These are phyloP conservation scores for sweet orange (Citrus sinensis) DNA, from an alignment of 345 rosid species.

Conservation along the genomic window DNA sequence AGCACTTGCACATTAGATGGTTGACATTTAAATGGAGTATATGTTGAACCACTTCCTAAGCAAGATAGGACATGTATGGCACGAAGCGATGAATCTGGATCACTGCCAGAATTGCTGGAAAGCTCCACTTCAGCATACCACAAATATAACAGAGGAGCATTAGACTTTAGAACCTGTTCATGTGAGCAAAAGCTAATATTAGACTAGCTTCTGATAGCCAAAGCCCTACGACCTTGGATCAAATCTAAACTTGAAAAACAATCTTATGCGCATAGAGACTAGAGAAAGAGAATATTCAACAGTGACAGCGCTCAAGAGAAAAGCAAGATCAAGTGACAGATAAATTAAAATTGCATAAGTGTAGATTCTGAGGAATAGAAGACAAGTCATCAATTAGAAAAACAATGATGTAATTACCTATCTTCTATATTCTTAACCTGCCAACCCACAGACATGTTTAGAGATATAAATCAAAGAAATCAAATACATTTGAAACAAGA, in stretches of 20 bases:
- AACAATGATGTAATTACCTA: neutral
- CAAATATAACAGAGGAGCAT: conserved; percentile 61
- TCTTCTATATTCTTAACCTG: neutral
- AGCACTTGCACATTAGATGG: conserved; percentile 77
- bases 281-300: neutral
- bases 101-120: conserved; percentile 26
- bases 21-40: conserved; percentile 57
- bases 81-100: conserved; percentile 50
- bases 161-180: conserved; percentile 64
- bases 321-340: neutral
- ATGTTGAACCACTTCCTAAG: conserved; percentile 68
- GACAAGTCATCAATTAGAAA: neutral
- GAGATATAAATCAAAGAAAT: neutral
- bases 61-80: conserved; percentile 71
- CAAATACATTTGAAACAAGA: neutral
- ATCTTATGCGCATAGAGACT: neutral
- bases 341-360: neutral
- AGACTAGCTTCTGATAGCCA: neutral
- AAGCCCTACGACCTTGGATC: neutral
- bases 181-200: conserved; percentile 13
- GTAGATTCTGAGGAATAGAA: neutral
- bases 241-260: neutral
- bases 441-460: neutral
- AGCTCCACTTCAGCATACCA: conserved; percentile 95
- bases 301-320: neutral